phyloP scores from a whole-genome alignment of 2,329 filamentous ascomycete genomes.

The Kalaharituber pfeilii region DNA sequence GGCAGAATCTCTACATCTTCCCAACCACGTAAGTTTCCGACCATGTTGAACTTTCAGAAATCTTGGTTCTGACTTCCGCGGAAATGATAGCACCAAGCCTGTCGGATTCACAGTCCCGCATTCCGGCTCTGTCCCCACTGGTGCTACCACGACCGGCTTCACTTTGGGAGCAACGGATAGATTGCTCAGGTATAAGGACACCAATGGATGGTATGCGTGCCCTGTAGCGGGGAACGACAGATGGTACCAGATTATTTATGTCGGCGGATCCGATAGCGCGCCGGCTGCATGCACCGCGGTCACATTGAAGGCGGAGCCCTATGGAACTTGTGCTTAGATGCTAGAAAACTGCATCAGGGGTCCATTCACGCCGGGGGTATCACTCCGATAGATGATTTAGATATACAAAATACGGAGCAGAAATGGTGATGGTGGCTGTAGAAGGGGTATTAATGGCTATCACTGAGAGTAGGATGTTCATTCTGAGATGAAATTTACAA shows the following conservation, averaged over 20 bases:
- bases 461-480: too few relatives aligned
- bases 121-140: conserved; percentile 1
- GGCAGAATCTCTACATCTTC: conserved; percentile 9
- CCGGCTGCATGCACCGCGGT: background rate
- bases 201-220: background rate
- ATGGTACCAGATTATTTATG: background rate
- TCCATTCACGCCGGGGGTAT: too few relatives aligned
- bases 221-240: background rate
- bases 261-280: background rate
- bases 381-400: too few relatives aligned
- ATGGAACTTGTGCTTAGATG: background rate
- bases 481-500: too few relatives aligned
- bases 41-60: background rate
- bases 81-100: conserved; percentile 8
- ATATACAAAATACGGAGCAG: too few relatives aligned
- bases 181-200: background rate
- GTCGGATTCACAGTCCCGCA: conserved; percentile 14
- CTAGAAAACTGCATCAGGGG: too few relatives aligned
- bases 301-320: background rate
- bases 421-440: too few relatives aligned
- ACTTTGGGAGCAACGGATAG: background rate
- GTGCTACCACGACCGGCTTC: conserved; percentile 7
- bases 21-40: background rate
- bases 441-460: too few relatives aligned
- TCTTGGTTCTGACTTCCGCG: background rate